A percentile compares a stretch with the other conserved stretches of the same genome.
These are phyloP conservation scores for Betula pendula DNA, from an alignment of 306 rosid genomes.

Conservation along the genomic window DNA sequence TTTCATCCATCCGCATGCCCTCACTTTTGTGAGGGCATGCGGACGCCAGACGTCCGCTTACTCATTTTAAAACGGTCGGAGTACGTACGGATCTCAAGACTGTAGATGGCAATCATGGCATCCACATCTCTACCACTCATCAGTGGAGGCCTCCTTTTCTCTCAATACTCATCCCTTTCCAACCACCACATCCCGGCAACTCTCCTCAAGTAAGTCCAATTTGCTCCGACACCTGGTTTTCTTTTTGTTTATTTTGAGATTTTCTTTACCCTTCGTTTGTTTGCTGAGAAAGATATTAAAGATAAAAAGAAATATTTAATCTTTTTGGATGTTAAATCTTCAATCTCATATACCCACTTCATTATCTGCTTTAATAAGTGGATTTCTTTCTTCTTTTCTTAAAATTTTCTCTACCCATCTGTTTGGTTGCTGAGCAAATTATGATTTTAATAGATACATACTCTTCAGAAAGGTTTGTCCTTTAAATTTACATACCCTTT, in stretches of 20 bases:
- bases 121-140: constrained; percentile 44
- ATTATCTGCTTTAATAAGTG: not conserved
- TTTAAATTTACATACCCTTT: constrained; percentile 2
- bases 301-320: not conserved
- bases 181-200: constrained; percentile 28
- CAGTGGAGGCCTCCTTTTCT: constrained; percentile 29
- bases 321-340: not conserved
- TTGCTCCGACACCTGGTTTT: not conserved
- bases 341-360: constrained; percentile 1
- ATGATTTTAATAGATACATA: not conserved
- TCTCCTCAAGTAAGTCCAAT: constrained; percentile 27
- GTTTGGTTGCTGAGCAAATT: not conserved
- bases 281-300: not conserved
- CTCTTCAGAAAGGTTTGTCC: not conserved
- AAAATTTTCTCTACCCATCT: not conserved
- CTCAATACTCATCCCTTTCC: constrained; percentile 25
- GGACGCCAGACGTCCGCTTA: no score
- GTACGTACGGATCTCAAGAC: not conserved
- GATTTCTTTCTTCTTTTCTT: not conserved
- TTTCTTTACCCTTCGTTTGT: not conserved
- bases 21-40: no score
- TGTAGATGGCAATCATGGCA: constrained; percentile 62
- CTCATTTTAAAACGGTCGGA: not conserved
- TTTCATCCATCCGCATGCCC: no score
- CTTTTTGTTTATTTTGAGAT: not conserved